A percentile compares a stretch with the other conserved stretches of the same genome.
Evolutionary conservation across 1,284 basidiomycete genomes (phyloP).

Genomic region (Ceratobasidium sp.): DNA sequence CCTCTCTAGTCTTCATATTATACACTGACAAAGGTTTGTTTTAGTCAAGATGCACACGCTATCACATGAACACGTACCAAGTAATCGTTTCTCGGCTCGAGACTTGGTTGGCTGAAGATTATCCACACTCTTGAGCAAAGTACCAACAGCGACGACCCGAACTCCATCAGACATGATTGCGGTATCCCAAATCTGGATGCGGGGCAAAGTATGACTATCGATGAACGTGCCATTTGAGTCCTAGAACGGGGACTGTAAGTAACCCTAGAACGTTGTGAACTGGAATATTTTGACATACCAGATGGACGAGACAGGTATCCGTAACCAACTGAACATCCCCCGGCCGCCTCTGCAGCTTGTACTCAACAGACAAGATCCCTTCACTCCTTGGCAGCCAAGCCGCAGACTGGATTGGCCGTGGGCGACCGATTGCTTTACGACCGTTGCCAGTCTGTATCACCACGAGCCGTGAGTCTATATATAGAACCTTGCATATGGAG

Average conservation of each 20-base stretch:
- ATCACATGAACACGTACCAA: constrained; percentile 64
- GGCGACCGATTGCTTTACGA: constrained; percentile 74
- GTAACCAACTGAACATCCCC: constrained; percentile 7
- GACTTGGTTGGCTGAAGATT: constrained; percentile 80
- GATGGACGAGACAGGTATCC: constrained; percentile 18
- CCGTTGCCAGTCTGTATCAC: constrained; percentile 73
- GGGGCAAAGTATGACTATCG: constrained; percentile 68
- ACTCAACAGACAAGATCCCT: constrained; percentile 56
- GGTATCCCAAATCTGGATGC: constrained; percentile 77
- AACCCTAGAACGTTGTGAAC: not conserved
- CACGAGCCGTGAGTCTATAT: constrained; percentile 36
- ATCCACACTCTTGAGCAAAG: constrained; percentile 69
- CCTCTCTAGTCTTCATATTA: constrained; percentile 71
- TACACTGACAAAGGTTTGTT: constrained; percentile 66
- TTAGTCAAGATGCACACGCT: not conserved
- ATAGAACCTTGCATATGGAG: constrained; percentile 5
- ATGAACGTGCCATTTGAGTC: constrained; percentile 64
- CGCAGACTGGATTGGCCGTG: constrained; percentile 71
- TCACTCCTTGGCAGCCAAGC: constrained; percentile 78
- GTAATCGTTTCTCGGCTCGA: constrained; percentile 78
- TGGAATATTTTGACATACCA: not conserved
- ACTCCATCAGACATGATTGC: constrained; percentile 74
- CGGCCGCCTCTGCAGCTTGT: constrained; percentile 14
- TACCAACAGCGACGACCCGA: constrained; percentile 74
- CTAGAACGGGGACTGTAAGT: constrained; percentile 55